Conservation (phyloP, 139 green algal species). For the Chlamydomonas schloesseri region DNA sequence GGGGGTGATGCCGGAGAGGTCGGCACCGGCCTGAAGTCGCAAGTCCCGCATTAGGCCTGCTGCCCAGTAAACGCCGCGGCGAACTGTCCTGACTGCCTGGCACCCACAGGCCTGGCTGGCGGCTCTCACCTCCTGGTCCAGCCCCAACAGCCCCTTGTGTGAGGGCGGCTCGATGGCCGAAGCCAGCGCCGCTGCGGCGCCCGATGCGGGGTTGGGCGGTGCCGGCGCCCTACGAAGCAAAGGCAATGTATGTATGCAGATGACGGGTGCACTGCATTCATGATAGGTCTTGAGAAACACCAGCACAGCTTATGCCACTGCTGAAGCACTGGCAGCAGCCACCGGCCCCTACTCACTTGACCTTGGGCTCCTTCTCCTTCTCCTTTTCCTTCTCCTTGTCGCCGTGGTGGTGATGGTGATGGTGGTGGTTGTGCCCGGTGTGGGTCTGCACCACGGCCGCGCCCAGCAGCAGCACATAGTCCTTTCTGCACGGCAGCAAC, state of each 20-base stretch:
- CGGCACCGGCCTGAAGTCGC: too few species aligned
- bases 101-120: too few species aligned
- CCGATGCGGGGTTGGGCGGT: neutral
- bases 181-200: neutral
- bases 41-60: too few species aligned
- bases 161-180: constrained; percentile 1
- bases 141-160: constrained; percentile 28
- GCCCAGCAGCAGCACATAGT: constrained; percentile 39
- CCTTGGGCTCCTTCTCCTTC: neutral
- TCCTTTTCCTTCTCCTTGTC: neutral
- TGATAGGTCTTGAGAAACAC: too few species aligned
- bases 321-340: neutral
- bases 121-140: constrained; percentile 50
- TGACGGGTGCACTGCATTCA: too few species aligned
- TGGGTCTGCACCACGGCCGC: neutral
- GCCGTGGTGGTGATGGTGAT: neutral
- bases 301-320: too few species aligned
- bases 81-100: too few species aligned
- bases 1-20: too few species aligned
- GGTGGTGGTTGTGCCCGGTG: neutral
- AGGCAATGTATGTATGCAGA: too few species aligned
- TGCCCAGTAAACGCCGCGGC: too few species aligned
- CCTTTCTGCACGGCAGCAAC: constrained; percentile 5
- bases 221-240: too few species aligned
- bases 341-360: neutral